A percentile compares a stretch with the other conserved stretches of the same genome.
Conservation (phyloP, 2,329 filamentous ascomycete species). For the Sporothrix curviconia region DNA sequence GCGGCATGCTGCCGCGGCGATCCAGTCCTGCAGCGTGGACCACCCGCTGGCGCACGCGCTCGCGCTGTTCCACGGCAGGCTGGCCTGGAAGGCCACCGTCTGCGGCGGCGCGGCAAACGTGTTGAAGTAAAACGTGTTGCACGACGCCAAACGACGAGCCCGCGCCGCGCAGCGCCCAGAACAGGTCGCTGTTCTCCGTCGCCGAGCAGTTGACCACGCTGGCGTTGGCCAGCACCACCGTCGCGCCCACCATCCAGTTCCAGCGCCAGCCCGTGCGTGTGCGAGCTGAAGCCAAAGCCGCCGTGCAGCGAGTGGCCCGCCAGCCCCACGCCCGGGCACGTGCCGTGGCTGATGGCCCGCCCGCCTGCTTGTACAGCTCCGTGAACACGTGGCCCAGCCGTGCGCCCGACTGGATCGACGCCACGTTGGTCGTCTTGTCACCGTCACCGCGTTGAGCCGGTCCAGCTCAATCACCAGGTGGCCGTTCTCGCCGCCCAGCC, state of each 20-base stretch:
- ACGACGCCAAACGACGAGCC: conserved; percentile 38
- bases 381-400: conserved; percentile 42
- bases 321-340: conserved; percentile 41
- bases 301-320: conserved; percentile 36
- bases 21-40: conserved; percentile 23
- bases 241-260: conserved; percentile 32
- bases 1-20: conserved; percentile 21
- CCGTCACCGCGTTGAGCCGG: conserved; percentile 35
- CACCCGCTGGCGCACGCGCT: conserved; percentile 22
- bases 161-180: conserved; percentile 38
- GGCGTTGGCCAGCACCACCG: conserved; percentile 32
- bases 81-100: conserved; percentile 26
- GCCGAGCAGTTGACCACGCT: conserved; percentile 27
- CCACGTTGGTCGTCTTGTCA: conserved; percentile 36
- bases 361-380: conserved; percentile 32
- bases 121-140: conserved; percentile 32
- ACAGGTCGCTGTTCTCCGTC: conserved; percentile 33
- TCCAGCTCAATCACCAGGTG: conserved; percentile 42
- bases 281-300: conserved; percentile 33
- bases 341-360: conserved; percentile 44
- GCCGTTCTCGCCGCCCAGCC: conserved; percentile 42
- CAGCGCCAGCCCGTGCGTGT: conserved; percentile 30
- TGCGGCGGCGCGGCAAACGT: conserved; percentile 32
- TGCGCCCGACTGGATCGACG: conserved; percentile 41
- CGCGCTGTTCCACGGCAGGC: conserved; percentile 23